Conservation (phyloP, 2,329 filamentous ascomycete genomes). For the Zasmidium cellare region DNA sequence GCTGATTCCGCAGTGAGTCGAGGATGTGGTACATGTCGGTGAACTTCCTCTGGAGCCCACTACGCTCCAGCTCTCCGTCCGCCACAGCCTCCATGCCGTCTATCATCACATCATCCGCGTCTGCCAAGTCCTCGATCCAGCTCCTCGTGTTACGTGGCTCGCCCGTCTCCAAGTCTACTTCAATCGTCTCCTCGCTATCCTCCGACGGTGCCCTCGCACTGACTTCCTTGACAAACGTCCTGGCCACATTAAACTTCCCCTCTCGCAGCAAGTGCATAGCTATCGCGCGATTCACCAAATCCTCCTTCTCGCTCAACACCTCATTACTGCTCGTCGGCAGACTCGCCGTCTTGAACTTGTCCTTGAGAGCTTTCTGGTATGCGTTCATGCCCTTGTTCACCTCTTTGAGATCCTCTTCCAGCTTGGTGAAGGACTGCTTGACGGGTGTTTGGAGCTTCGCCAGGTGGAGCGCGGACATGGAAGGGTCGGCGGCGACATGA, state of each 20-base stretch:
- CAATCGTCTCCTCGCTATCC: conserved; percentile 1
- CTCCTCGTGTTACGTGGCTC: conserved; percentile 14
- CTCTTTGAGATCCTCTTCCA: conserved; percentile 79
- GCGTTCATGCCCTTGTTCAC: conserved; percentile 79
- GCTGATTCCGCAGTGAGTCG: conserved; percentile 67
- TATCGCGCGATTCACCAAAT: conserved; percentile 86
- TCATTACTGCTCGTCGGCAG: conserved; percentile 77
- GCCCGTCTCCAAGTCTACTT: conserved; percentile 8
- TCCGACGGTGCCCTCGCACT: conserved; percentile 26
- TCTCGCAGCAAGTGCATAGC: conserved; percentile 95
- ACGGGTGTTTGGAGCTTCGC: conserved; percentile 84
- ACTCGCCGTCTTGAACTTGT: conserved; percentile 68
- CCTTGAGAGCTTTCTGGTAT: conserved; percentile 83
- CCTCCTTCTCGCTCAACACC: conserved; percentile 71
- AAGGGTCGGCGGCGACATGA: conserved; percentile 69
- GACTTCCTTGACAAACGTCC: conserved; percentile 78
- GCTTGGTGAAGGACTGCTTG: conserved; percentile 74
- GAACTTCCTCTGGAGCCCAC: conserved; percentile 74
- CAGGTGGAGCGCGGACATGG: conserved; percentile 70
- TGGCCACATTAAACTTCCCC: conserved; percentile 86
- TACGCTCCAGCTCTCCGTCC: conserved; percentile 15
- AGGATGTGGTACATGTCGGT: conserved; percentile 89
- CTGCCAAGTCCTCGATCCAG: conserved; percentile 25
- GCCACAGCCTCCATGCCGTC: conserved; percentile 19
- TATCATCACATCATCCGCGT: conserved; percentile 21